These are phyloP conservation scores for Aspergillus bertholletiae DNA, from an alignment of 495 filamentous ascomycete species.

Conservation along the genomic window DNA sequence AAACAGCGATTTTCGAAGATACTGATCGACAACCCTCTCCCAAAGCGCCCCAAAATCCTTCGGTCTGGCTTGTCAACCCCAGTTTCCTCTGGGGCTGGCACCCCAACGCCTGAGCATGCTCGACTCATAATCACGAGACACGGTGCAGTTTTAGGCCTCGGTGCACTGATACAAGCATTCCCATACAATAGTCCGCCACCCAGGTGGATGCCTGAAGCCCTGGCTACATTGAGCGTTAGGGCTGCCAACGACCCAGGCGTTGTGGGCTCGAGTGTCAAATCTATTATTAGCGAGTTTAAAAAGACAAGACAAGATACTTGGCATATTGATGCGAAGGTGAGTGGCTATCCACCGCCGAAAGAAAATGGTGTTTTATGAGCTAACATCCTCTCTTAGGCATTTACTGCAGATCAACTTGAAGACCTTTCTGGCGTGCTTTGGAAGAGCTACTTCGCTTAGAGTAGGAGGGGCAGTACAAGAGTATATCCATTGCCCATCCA, in stretches of 20 bases:
- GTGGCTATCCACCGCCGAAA: slow-evolving; percentile 3
- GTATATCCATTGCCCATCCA: neutral
- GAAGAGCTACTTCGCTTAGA: slow-evolving; percentile 98
- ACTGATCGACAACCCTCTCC: slow-evolving; percentile 77
- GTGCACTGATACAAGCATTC: slow-evolving; percentile 92
- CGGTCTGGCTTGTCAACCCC: slow-evolving; percentile 36
- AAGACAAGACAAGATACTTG: slow-evolving; percentile 99
- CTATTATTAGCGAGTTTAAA: slow-evolving; percentile 94
- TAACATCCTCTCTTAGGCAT: slow-evolving; percentile 62
- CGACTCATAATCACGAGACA: slow-evolving; percentile 78
- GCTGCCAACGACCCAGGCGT: slow-evolving; percentile 87
- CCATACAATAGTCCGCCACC: slow-evolving; percentile 93
- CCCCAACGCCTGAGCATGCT: slow-evolving; percentile 80
- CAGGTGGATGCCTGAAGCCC: slow-evolving; percentile 86
- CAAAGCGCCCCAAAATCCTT: slow-evolving; percentile 59
- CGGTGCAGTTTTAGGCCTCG: slow-evolving; percentile 88
- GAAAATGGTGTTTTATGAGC: neutral
- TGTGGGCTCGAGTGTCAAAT: slow-evolving; percentile 97
- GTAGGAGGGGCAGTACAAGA: neutral
- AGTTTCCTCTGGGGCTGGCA: slow-evolving; percentile 58
- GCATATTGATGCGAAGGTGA: slow-evolving; percentile 94
- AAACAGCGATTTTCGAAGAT: slow-evolving; percentile 76
- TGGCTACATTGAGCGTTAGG: slow-evolving; percentile 79
- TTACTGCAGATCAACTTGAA: slow-evolving; percentile 86
- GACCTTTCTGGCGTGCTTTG: slow-evolving; percentile 95